Evolutionary conservation across 495 filamentous ascomycete species (phyloP).

Genomic region (Neurospora sp.): DNA sequence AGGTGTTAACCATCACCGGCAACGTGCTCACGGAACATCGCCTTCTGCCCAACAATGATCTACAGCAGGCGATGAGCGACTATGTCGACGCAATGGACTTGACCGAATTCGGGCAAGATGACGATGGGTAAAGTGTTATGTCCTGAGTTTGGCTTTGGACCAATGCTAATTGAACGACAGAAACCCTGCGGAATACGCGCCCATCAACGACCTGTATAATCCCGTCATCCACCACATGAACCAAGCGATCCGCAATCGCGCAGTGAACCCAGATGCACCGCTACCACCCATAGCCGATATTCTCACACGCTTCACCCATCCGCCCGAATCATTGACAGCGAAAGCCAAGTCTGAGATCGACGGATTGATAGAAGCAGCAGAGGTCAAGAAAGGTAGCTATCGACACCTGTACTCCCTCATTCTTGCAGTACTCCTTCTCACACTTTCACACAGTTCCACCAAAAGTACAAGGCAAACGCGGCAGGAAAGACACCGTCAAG

Average conservation of each 20-base stretch:
- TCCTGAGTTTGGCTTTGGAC: not conserved
- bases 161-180: constrained; percentile 35
- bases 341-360: constrained; percentile 48
- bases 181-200: constrained; percentile 59
- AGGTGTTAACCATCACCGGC: constrained; percentile 83
- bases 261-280: constrained; percentile 59
- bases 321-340: constrained; percentile 54
- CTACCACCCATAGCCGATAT: constrained; percentile 57
- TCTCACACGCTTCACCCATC: constrained; percentile 64
- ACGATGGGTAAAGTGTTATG: constrained; percentile 52
- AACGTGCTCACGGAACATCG: constrained; percentile 74
- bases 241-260: constrained; percentile 72
- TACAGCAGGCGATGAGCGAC: constrained; percentile 72
- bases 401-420: not conserved
- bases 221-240: constrained; percentile 86
- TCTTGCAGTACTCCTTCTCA: not conserved
- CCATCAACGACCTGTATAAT: constrained; percentile 79
- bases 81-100: constrained; percentile 95
- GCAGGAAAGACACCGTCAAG: constrained; percentile 58
- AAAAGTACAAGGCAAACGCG: constrained; percentile 66
- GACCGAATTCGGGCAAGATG: constrained; percentile 43
- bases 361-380: constrained; percentile 54
- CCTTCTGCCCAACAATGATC: constrained; percentile 66
- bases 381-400: constrained; percentile 62
- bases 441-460: constrained; percentile 52